A percentile compares a stretch with the other conserved stretches of the same genome.
Conservation (phyloP, 768 basidiomycete species). For the Termitomyces sp. region DNA sequence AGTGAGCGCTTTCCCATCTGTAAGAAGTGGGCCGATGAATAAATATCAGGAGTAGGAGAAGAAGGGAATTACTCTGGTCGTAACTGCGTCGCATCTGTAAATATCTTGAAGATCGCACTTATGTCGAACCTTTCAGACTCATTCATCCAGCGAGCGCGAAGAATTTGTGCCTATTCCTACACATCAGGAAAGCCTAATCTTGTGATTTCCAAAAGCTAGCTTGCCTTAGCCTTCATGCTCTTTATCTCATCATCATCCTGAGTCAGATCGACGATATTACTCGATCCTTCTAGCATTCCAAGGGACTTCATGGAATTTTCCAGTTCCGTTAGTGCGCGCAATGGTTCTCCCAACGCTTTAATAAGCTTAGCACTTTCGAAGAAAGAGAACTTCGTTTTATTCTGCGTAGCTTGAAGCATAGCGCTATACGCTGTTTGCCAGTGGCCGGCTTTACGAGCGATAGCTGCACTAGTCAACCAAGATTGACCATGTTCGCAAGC, state of each 20-base stretch:
- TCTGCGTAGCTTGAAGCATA: conserved; percentile 81
- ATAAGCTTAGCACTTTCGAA: conserved; percentile 88
- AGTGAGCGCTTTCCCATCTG: conserved; percentile 83
- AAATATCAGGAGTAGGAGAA: not conserved
- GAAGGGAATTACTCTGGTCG: conserved; percentile 40
- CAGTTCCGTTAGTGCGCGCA: conserved; percentile 83
- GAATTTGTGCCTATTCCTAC: conserved; percentile 54
- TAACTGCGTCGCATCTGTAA: conserved; percentile 43
- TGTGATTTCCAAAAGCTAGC: not conserved
- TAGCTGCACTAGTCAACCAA: conserved; percentile 93
- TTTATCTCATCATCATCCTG: conserved; percentile 44
- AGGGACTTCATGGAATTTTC: conserved; percentile 62
- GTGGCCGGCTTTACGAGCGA: conserved; percentile 92
- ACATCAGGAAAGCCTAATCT: not conserved
- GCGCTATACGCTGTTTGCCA: conserved; percentile 97
- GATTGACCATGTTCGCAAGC: conserved; percentile 66
- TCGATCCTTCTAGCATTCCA: conserved; percentile 37
- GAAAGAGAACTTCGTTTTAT: conserved; percentile 68
- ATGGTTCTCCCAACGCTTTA: conserved; percentile 69
- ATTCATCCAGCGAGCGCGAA: conserved; percentile 89
- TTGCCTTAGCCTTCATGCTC: conserved; percentile 67
- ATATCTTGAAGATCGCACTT: conserved; percentile 53
- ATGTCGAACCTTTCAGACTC: conserved; percentile 80
- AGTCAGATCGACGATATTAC: conserved; percentile 52
- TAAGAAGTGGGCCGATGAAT: not conserved